Percentiles rank a stretch among this genome's conserved stretches.
These are phyloP conservation scores for Geotrichum reessii DNA, from an alignment of 1,139 yeast species.

Conservation along the genomic window DNA sequence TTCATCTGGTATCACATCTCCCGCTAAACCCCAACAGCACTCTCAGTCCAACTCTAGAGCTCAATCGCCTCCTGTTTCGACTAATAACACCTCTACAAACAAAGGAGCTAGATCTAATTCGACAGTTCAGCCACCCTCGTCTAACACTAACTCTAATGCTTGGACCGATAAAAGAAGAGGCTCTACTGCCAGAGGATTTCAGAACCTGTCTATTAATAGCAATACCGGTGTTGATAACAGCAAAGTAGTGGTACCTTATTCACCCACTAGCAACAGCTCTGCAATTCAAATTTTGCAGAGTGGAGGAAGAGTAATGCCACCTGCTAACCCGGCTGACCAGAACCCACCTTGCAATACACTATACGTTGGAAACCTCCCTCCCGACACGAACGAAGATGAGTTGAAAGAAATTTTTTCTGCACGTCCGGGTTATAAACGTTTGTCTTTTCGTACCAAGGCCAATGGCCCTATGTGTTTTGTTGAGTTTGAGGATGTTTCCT, in stretches of 20 bases:
- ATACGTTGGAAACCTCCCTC: conserved; percentile 94
- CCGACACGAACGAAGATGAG: conserved; percentile 94
- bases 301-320: conserved; percentile 65
- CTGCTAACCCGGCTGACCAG: conserved; percentile 98
- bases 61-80: conserved; percentile 11
- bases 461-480: conserved; percentile 98
- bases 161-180: conserved; percentile 17
- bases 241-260: conserved; percentile 24
- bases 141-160: conserved; percentile 10
- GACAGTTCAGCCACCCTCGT: neutral
- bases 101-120: conserved; percentile 5
- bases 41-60: conserved; percentile 9
- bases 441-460: conserved; percentile 66
- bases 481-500: conserved; percentile 92
- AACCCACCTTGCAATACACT: conserved; percentile 97
- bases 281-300: conserved; percentile 35
- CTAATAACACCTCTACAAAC: conserved; percentile 3
- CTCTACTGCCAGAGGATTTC: conserved; percentile 18
- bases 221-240: conserved; percentile 16
- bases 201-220: conserved; percentile 12
- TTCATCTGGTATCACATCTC: neutral
- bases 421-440: conserved; percentile 86
- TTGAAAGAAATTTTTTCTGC: conserved; percentile 79
- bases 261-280: conserved; percentile 33
- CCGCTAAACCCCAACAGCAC: conserved; percentile 9